phyloP scores from a whole-genome alignment of 345 rosid species.

The Brassica cretica region DNA sequence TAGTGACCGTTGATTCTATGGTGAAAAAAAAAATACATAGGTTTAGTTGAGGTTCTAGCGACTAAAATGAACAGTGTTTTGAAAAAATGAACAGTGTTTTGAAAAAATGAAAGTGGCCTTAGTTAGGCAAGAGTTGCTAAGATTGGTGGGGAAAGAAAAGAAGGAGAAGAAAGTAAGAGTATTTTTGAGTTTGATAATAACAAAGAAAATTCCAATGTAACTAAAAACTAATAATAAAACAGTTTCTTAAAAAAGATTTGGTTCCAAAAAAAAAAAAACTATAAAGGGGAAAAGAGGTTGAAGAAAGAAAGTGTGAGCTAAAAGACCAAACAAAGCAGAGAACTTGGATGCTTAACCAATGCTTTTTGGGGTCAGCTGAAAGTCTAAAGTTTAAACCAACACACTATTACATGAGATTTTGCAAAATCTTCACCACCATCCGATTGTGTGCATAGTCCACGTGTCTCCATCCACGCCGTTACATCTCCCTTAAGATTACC shows the following conservation, averaged over 20 bases:
- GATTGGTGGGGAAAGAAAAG: not conserved
- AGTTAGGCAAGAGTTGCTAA: constrained; percentile 38
- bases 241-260: constrained; percentile 18
- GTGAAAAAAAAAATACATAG: not conserved
- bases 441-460: constrained; percentile 13
- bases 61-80: constrained; percentile 4
- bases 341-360: constrained; percentile 44
- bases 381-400: not conserved
- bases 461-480: constrained; percentile 16
- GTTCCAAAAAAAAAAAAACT: constrained; percentile 24
- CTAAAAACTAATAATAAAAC: constrained; percentile 18
- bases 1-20: not conserved
- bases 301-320: constrained; percentile 16
- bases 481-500: constrained; percentile 2
- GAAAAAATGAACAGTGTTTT: constrained; percentile 10
- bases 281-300: constrained; percentile 26
- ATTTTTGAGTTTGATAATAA: constrained; percentile 7
- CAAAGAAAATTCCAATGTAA: not conserved
- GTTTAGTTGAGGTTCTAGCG: not conserved
- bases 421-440: constrained; percentile 11
- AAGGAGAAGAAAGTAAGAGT: constrained; percentile 20
- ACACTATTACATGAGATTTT: constrained; percentile 15
- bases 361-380: constrained; percentile 29
- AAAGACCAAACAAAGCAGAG: constrained; percentile 34
- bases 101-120: constrained; percentile 19